These are phyloP conservation scores for Penicillium parvum DNA, from an alignment of 495 filamentous ascomycete species.

Conservation along the genomic window DNA sequence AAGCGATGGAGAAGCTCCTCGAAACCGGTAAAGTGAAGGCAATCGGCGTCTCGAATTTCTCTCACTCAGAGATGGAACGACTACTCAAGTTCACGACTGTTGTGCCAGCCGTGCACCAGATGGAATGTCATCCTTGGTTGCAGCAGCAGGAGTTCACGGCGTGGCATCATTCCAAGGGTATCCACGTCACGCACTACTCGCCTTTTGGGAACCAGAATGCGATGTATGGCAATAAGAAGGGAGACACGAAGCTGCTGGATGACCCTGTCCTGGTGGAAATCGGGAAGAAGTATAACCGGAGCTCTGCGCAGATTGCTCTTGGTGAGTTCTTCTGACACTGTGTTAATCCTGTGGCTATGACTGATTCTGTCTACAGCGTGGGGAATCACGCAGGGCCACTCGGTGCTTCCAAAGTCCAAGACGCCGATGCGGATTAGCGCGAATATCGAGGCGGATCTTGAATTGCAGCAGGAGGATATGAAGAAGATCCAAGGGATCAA, in stretches of 20 bases:
- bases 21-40: slow-evolving; percentile 51
- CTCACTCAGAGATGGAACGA: slow-evolving; percentile 57
- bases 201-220: slow-evolving; percentile 67
- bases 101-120: slow-evolving; percentile 58
- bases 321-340: slow-evolving; percentile 3
- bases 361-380: slow-evolving; percentile 36
- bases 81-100: slow-evolving; percentile 51
- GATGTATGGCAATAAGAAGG: slow-evolving; percentile 37
- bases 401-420: slow-evolving; percentile 60
- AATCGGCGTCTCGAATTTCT: slow-evolving; percentile 78
- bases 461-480: slow-evolving; percentile 43
- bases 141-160: slow-evolving; percentile 55
- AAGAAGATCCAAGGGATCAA: slow-evolving; percentile 45
- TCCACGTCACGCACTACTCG: slow-evolving; percentile 59
- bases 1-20: slow-evolving; percentile 57
- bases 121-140: slow-evolving; percentile 56
- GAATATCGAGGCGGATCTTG: slow-evolving; percentile 56
- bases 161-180: slow-evolving; percentile 46
- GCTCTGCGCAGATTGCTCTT: slow-evolving; percentile 55
- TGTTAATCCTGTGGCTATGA: neutral
- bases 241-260: slow-evolving; percentile 50
- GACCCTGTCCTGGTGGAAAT: slow-evolving; percentile 55
- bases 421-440: slow-evolving; percentile 44
- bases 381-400: slow-evolving; percentile 56
- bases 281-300: slow-evolving; percentile 58